Evolutionary conservation across 2,329 filamentous ascomycete species (phyloP).

Genomic region (Hymenoscyphus occultus): DNA sequence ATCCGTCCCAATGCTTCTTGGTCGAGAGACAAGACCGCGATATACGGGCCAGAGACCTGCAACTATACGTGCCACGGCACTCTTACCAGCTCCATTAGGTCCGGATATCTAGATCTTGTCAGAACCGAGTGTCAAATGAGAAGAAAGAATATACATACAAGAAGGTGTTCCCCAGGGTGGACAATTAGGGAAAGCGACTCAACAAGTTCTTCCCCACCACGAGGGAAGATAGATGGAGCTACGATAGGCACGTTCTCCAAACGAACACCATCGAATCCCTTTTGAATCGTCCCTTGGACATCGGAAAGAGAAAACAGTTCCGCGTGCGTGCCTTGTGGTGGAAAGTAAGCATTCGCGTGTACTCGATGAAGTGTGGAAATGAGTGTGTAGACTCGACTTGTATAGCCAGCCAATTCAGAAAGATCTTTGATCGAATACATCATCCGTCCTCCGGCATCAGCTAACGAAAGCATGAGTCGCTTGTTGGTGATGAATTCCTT

Average conservation of each 20-base stretch:
- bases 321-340: conserved; percentile 60
- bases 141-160: conserved; percentile 45
- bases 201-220: conserved; percentile 86
- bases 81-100: conserved; percentile 92
- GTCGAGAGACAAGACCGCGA: conserved; percentile 84
- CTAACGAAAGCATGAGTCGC: conserved; percentile 92
- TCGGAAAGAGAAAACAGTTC: conserved; percentile 89
- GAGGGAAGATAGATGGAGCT: conserved; percentile 82
- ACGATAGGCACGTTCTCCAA: conserved; percentile 92
- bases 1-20: conserved; percentile 75
- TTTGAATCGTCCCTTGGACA: conserved; percentile 89
- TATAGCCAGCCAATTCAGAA: conserved; percentile 92
- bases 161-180: conserved; percentile 83
- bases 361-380: conserved; percentile 93
- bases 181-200: conserved; percentile 88
- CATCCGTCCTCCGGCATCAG: conserved; percentile 94
- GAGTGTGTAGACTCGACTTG: conserved; percentile 90
- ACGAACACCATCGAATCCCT: conserved; percentile 90
- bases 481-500: conserved; percentile 99
- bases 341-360: conserved; percentile 83
- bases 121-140: conserved; percentile 6
- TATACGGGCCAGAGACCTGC: conserved; percentile 96
- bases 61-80: conserved; percentile 79
- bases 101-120: conserved; percentile 67
- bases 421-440: conserved; percentile 99